phyloP scores from a whole-genome alignment of 2,329 filamentous ascomycete species.

The Dryadomyces quercus-mongolicae region DNA sequence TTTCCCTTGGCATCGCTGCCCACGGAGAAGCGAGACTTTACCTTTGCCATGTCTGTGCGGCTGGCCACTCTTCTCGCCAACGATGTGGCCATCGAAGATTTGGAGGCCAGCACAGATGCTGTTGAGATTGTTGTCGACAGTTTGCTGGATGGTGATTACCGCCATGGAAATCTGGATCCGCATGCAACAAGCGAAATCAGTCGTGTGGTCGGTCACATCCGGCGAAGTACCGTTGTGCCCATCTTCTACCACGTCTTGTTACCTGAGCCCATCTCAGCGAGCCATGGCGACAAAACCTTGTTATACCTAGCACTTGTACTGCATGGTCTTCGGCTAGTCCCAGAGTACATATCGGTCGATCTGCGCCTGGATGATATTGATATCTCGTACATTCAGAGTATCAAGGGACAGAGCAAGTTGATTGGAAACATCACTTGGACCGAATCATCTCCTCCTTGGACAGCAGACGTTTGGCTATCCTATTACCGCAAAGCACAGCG shows the following conservation, averaged over 20 bases:
- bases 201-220: conserved; percentile 42
- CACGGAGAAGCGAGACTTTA: conserved; percentile 43
- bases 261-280: conserved; percentile 22
- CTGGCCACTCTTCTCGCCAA: conserved; percentile 42
- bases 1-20: conserved; percentile 47
- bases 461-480: conserved; percentile 36
- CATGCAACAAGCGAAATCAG: conserved; percentile 33
- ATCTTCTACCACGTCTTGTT: conserved; percentile 43
- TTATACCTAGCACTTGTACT: conserved; percentile 46
- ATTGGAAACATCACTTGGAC: conserved; percentile 42
- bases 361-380: conserved; percentile 39
- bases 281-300: conserved; percentile 17
- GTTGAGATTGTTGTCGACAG: conserved; percentile 47
- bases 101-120: conserved; percentile 46
- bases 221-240: conserved; percentile 41
- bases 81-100: conserved; percentile 33
- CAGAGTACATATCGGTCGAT: conserved; percentile 55
- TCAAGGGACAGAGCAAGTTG: conserved; percentile 44
- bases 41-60: conserved; percentile 48
- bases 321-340: conserved; percentile 51
- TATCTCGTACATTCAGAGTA: conserved; percentile 34
- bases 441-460: conserved; percentile 39
- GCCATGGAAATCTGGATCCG: neutral
- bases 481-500: conserved; percentile 40
- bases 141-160: conserved; percentile 29